These are phyloP conservation scores for Didymella arachidicola DNA, from an alignment of 2,329 filamentous ascomycete genomes.

Conservation along the genomic window DNA sequence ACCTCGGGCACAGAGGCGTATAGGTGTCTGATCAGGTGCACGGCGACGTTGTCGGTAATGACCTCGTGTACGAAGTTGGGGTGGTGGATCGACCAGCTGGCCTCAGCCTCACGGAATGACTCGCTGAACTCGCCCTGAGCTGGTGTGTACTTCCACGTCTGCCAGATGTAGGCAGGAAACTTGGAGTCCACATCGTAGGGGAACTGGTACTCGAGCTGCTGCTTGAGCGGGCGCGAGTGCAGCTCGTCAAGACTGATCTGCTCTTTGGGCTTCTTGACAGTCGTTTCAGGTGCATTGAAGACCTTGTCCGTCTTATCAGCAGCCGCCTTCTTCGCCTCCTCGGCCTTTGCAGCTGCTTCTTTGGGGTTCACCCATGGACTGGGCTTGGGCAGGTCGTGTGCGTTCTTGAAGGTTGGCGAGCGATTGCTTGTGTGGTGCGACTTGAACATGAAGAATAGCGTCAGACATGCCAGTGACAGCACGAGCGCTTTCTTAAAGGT, in stretches of 20 bases:
- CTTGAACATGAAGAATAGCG: conserved; percentile 73
- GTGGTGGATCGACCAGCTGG: conserved; percentile 86
- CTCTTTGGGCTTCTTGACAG: conserved; percentile 54
- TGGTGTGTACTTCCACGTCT: conserved; percentile 94
- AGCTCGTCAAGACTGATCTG: conserved; percentile 75
- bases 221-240: conserved; percentile 73
- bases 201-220: conserved; percentile 90
- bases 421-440: conserved; percentile 59
- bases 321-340: conserved; percentile 17
- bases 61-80: conserved; percentile 96
- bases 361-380: conserved; percentile 44
- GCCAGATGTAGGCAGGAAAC: conserved; percentile 98
- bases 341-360: conserved; percentile 24
- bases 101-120: conserved; percentile 80
- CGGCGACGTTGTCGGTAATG: conserved; percentile 87
- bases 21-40: conserved; percentile 81
- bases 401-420: conserved; percentile 44
- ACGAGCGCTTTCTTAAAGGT: conserved; percentile 79
- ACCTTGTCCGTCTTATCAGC: conserved; percentile 34
- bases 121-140: conserved; percentile 76
- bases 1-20: conserved; percentile 73
- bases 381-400: conserved; percentile 48
- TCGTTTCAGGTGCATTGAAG: conserved; percentile 41
- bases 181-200: conserved; percentile 88
- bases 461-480: conserved; percentile 72